A percentile compares a stretch with the other conserved stretches of the same genome.
Evolutionary conservation across 129 eudicot genomes (phyloP).

Genomic region (Helianthus tuberosus): DNA sequence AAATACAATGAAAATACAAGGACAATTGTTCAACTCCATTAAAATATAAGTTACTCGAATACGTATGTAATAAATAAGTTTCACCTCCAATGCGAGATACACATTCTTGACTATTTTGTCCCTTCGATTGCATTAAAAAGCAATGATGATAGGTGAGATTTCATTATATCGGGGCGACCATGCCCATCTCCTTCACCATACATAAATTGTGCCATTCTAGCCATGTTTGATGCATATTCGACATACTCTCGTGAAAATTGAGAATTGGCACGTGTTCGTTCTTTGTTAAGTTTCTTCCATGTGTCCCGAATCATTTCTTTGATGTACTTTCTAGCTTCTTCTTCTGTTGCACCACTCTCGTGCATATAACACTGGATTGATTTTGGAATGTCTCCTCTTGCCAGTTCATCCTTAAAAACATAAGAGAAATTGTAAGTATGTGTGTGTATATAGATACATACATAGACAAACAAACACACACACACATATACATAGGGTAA

Average conservation of each 20-base stretch:
- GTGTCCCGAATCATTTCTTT: constrained; percentile 16
- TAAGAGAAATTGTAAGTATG: no score
- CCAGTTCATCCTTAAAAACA: constrained; percentile 10
- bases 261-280: constrained; percentile 6
- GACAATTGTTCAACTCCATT: no score
- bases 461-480: no score
- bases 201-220: constrained; percentile 25
- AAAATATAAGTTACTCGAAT: no score
- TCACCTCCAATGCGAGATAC: no score
- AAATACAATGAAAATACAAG: no score
- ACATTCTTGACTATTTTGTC: no score
- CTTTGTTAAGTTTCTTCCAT: constrained; percentile 36
- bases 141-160: background rate
- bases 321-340: constrained; percentile 29
- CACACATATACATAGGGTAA: no score
- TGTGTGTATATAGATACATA: no score
- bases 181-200: constrained; percentile 33
- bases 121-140: constrained; percentile 26
- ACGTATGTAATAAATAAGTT: no score
- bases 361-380: constrained; percentile 34
- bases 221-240: constrained; percentile 23
- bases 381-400: constrained; percentile 39
- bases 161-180: constrained; percentile 8
- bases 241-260: constrained; percentile 7
- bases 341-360: constrained; percentile 28